Evolutionary conservation across 148 eudicot species (phyloP).

Genomic region (Cornus florida): DNA sequence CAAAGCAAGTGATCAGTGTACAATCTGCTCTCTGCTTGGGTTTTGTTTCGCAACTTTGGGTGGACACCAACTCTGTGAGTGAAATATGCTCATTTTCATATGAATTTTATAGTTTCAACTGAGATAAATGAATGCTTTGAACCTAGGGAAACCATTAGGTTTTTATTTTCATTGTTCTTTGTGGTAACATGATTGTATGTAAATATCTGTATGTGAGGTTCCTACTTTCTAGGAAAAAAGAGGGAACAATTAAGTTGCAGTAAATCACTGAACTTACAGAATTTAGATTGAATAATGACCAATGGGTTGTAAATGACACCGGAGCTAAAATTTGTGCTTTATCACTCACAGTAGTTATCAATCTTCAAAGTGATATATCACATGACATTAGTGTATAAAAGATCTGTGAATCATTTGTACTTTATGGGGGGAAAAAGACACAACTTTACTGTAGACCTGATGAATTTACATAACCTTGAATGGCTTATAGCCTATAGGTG

Average conservation of each 20-base stretch:
- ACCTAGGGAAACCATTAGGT: not conserved
- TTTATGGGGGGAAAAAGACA: too few species aligned
- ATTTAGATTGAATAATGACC: too few species aligned
- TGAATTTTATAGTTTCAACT: not conserved
- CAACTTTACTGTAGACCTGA: too few species aligned
- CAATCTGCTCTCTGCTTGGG: constrained; percentile 60
- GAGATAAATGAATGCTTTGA: not conserved
- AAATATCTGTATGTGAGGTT: not conserved
- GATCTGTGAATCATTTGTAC: too few species aligned
- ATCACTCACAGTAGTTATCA: too few species aligned
- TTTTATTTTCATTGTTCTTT: not conserved
- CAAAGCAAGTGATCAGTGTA: constrained; percentile 74
- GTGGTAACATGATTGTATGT: not conserved
- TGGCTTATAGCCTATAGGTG: too few species aligned
- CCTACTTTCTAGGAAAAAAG: not conserved
- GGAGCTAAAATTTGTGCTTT: too few species aligned
- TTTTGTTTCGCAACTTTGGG: constrained; percentile 71
- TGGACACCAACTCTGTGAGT: constrained; percentile 58
- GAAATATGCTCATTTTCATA: not conserved
- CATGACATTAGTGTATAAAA: too few species aligned
- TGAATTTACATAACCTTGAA: too few species aligned
- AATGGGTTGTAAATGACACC: not conserved
- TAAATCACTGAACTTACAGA: too few species aligned
- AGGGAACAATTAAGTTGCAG: not conserved
- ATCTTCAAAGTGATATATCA: too few species aligned